Evolutionary conservation across 371 early-diverging fungal genomes (phyloP), one percentile per base, ranked within the genome.

Genomic region (Apophysomyces ossiformis): DNA sequence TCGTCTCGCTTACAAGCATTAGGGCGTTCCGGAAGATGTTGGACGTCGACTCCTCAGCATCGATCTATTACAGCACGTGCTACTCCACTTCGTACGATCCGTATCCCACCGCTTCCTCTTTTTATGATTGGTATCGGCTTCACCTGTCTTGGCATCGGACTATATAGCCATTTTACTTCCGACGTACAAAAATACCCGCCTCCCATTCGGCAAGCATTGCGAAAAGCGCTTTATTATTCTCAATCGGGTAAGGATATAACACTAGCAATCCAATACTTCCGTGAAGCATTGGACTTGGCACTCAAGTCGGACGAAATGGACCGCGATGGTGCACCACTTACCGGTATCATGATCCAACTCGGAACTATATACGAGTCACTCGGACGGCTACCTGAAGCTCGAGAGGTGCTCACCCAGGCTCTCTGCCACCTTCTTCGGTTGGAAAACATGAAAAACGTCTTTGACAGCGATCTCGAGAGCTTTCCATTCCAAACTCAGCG

Each of bases 321-420:
- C 26, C 73, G 74, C 5, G 69, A 85, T 21, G 83, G 84, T 0
- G 82, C 85, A 0, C 85, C 86, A 11, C 75, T 89, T 32, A 87
- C 85, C 0, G 88, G 89, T 7, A 87, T 89, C 44, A 79, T 89
- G 82, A 87, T 89, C 60, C 89, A 87, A 50, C 60, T 85, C 7
- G 89, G 86, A 1, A 69, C 78, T 1, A 45, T 86, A 46, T 77
- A 85, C 18, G 85, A 87, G 60, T 70, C 72, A 2, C 54, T 86
- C 70, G 85, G 82, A 0, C 72, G 78, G n/a, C 61, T 70, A 4
- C 76, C 77, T 37, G 86, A 89, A 39, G 89, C 89, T 2, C 73
- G 83, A 37, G 80, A 83, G 45, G 82, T 85, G 2, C 67, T 86
- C 37, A 70, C 68, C 0, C 68, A 80, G 65, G 85, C 87, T 5